These are phyloP conservation scores for Choiromyces venosus DNA, from an alignment of 495 filamentous ascomycete genomes.

Conservation along the genomic window DNA sequence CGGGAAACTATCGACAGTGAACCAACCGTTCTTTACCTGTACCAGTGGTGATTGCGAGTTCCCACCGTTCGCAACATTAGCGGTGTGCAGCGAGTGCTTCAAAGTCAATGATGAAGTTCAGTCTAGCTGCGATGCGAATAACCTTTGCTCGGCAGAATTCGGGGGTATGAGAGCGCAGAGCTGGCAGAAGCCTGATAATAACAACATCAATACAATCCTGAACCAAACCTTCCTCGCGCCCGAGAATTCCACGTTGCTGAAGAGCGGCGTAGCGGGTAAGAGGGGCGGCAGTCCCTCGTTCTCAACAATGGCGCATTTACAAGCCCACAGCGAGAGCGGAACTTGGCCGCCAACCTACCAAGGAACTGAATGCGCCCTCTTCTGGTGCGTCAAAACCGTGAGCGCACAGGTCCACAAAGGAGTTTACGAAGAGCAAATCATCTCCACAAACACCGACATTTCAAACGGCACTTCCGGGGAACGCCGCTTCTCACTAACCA, in stretches of 20 bases:
- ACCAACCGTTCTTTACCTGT: conserved; percentile 27
- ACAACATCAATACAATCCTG: conserved; percentile 28
- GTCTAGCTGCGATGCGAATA: conserved; percentile 16
- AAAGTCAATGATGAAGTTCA: conserved; percentile 16
- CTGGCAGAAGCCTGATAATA: conserved; percentile 3
- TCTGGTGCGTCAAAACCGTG: conserved; percentile 30
- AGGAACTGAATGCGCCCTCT: conserved; percentile 27
- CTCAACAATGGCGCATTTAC: conserved; percentile 21
- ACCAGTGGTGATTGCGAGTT: conserved; percentile 28
- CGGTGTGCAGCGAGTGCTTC: conserved; percentile 27
- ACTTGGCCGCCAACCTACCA: conserved; percentile 26
- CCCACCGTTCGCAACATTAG: conserved; percentile 25
- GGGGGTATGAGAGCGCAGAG: conserved; percentile 11
- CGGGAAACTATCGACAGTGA: neutral
- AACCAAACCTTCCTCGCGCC: conserved; percentile 23
- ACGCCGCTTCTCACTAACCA: neutral
- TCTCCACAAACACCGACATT: neutral
- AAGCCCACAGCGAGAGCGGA: conserved; percentile 13
- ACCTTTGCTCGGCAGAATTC: conserved; percentile 20
- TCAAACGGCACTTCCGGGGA: neutral
- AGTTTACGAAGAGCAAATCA: conserved; percentile 21
- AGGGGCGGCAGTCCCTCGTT: conserved; percentile 8
- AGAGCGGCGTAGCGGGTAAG: neutral
- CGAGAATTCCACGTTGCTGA: neutral
- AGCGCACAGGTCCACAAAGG: conserved; percentile 17